phyloP scores from a whole-genome alignment of 1,284 basidiomycete species.

The Microbotryomycetes sp. region DNA sequence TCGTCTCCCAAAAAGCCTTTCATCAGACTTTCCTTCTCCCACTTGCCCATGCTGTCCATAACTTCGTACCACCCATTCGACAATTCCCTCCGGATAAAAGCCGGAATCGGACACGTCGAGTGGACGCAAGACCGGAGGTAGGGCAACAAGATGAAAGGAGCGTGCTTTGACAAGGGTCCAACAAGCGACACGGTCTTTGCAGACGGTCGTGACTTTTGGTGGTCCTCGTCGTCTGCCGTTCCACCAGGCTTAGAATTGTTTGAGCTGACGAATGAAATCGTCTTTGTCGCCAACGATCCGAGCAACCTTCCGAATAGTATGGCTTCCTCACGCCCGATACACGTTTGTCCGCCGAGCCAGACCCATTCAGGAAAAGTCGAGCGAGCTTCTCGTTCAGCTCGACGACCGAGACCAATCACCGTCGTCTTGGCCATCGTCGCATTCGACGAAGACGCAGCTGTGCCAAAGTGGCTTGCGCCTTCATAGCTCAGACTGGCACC shows the following conservation, averaged over 20 bases:
- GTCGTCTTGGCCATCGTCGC: not conserved
- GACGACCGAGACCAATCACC: constrained; percentile 4
- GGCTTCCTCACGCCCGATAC: constrained; percentile 17
- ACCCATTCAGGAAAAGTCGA: constrained; percentile 29
- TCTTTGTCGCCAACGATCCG: constrained; percentile 30
- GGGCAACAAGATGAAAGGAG: constrained; percentile 33
- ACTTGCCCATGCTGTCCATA: constrained; percentile 34
- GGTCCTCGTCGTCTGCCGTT: not conserved
- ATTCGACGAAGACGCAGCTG: not conserved
- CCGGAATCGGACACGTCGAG: constrained; percentile 24
- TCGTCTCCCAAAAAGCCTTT: constrained; percentile 30
- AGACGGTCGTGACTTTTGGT: not conserved
- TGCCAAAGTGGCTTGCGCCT: too few species aligned
- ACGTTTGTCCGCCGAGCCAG: constrained; percentile 16
- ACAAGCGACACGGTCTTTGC: constrained; percentile 15
- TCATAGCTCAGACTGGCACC: not conserved
- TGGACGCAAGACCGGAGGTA: constrained; percentile 31
- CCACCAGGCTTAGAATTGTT: too few species aligned
- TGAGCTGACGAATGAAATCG: constrained; percentile 11
- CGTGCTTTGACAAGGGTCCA: constrained; percentile 35
- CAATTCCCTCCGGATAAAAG: constrained; percentile 23
- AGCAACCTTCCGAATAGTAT: constrained; percentile 27
- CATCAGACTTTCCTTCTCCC: constrained; percentile 35
- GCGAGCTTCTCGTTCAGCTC: constrained; percentile 20
- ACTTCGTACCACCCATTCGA: constrained; percentile 32